Percentiles rank a stretch among this genome's conserved stretches.
These are phyloP conservation scores for Akanthomyces lecanii DNA, from an alignment of 2,329 filamentous ascomycete species.

Conservation along the genomic window DNA sequence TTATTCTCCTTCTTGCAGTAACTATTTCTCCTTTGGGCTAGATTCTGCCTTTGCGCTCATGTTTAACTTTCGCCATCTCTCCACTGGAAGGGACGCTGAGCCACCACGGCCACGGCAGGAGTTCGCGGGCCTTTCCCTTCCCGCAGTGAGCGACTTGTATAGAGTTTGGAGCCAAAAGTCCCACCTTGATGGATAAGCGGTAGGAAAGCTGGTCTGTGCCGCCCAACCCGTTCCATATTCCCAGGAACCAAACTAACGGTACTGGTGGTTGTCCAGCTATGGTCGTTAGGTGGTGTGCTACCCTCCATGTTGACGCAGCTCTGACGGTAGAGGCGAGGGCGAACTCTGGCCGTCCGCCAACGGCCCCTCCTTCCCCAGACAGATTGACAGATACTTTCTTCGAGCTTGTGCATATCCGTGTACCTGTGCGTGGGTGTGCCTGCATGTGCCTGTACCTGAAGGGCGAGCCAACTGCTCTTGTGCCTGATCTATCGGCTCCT, in stretches of 20 bases:
- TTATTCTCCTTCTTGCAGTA: neutral
- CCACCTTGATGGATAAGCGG: neutral
- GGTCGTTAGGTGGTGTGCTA: neutral
- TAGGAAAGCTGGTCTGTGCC: slow-evolving; percentile 1
- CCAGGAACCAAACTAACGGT: neutral
- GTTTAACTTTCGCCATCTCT: neutral
- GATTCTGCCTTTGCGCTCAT: too few species aligned
- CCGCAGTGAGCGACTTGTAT: neutral
- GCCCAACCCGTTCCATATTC: neutral
- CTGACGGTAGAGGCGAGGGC: neutral
- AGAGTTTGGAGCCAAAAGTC: slow-evolving; percentile 8
- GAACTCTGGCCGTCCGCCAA: neutral
- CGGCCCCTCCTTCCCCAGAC: slow-evolving; percentile 1
- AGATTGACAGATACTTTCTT: neutral
- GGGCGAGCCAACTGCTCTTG: neutral
- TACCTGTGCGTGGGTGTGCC: neutral
- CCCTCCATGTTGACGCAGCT: neutral
- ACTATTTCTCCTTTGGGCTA: neutral
- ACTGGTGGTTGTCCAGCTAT: neutral
- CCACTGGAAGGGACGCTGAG: neutral
- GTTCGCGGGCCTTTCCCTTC: neutral
- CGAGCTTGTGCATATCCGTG: neutral
- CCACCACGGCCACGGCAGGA: neutral
- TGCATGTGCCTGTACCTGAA: neutral
- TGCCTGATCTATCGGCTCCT: neutral